Conservation (phyloP, 2,329 filamentous ascomycete species). For the Talaromyces sp. region DNA sequence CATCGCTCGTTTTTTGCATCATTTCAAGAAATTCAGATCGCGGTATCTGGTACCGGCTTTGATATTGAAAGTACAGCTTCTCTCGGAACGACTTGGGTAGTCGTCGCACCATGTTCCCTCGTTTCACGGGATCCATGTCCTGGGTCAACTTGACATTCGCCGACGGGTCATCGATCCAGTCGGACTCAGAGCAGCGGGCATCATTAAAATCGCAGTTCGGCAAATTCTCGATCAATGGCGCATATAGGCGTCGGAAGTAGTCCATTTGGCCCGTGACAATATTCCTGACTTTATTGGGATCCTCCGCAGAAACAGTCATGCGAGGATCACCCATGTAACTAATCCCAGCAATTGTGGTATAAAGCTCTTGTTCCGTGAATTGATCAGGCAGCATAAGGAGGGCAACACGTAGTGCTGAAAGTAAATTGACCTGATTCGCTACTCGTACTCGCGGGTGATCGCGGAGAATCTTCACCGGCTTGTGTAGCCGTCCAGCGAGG, state of each 20-base stretch:
- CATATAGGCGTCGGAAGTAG: slow-evolving; percentile 89
- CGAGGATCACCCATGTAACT: slow-evolving; percentile 96
- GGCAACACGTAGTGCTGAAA: slow-evolving; percentile 86
- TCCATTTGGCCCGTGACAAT: slow-evolving; percentile 89
- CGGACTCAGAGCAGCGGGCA: slow-evolving; percentile 54
- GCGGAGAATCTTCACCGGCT: slow-evolving; percentile 94
- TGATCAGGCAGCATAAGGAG: slow-evolving; percentile 77
- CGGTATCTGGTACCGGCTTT: slow-evolving; percentile 84
- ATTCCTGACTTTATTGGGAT: slow-evolving; percentile 87
- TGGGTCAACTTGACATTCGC: slow-evolving; percentile 71
- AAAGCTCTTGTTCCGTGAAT: slow-evolving; percentile 86
- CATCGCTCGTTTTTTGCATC: slow-evolving; percentile 72
- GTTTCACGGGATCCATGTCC: slow-evolving; percentile 87
- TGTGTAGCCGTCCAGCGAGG: slow-evolving; percentile 92
- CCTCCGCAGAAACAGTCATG: slow-evolving; percentile 86
- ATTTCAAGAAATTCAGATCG: slow-evolving; percentile 79
- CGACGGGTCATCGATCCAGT: slow-evolving; percentile 64
- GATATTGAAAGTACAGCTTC: slow-evolving; percentile 92
- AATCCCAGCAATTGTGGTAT: slow-evolving; percentile 85
- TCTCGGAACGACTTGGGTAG: slow-evolving; percentile 82
- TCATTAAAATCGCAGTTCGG: slow-evolving; percentile 83
- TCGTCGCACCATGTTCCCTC: slow-evolving; percentile 94
- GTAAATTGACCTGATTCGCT: slow-evolving; percentile 91
- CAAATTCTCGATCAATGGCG: slow-evolving; percentile 81
- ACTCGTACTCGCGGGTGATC: slow-evolving; percentile 90